These are phyloP conservation scores for Beverwykella pulmonaria DNA, from an alignment of 495 filamentous ascomycete genomes.

Conservation along the genomic window DNA sequence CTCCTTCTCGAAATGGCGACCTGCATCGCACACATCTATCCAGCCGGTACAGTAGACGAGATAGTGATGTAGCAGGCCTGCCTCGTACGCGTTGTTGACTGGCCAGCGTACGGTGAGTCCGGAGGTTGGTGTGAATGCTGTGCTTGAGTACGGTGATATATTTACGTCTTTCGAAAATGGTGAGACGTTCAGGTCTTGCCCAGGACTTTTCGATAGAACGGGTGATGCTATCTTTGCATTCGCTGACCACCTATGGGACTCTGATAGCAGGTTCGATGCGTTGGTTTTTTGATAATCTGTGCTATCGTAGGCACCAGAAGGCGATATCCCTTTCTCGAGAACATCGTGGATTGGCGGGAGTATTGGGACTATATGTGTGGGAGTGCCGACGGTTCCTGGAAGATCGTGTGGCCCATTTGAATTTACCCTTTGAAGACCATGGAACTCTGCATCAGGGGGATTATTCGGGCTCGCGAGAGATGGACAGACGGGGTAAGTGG, in stretches of 20 bases:
- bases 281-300: background rate
- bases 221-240: background rate
- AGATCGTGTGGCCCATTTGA: background rate
- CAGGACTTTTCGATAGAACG: background rate
- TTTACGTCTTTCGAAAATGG: constrained; percentile 21
- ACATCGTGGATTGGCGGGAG: constrained; percentile 16
- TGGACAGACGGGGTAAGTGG: background rate
- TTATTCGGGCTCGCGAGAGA: background rate
- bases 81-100: constrained; percentile 15
- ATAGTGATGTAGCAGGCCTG: constrained; percentile 22
- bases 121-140: constrained; percentile 13
- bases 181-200: constrained; percentile 16
- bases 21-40: constrained; percentile 22
- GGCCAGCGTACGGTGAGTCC: constrained; percentile 19
- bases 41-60: constrained; percentile 21
- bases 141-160: constrained; percentile 23
- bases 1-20: constrained; percentile 24
- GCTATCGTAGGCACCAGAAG: background rate
- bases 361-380: background rate
- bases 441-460: background rate
- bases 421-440: background rate
- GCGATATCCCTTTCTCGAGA: background rate
- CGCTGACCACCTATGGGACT: background rate
- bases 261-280: background rate
- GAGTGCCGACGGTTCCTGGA: background rate